Evolutionary conservation across 371 early-diverging fungal genomes (phyloP).

Genomic region (Mortierella sp.): DNA sequence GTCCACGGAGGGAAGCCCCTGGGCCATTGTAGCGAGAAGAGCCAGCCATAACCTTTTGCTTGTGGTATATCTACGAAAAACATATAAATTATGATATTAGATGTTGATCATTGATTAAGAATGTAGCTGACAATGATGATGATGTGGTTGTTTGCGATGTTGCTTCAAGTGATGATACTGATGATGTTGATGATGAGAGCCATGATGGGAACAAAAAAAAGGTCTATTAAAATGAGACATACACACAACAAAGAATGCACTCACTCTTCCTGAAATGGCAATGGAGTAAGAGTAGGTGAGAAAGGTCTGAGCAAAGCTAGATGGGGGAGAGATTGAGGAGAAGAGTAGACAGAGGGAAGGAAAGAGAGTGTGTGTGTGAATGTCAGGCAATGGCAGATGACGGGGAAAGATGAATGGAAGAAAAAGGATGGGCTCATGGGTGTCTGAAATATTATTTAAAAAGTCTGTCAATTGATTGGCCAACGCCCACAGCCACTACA

Average conservation of each 20-base stretch:
- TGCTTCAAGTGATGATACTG: too few species aligned
- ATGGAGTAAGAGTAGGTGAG: too few species aligned
- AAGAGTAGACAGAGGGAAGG: background rate
- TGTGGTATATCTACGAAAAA: background rate
- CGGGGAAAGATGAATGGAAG: background rate
- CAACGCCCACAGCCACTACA: background rate
- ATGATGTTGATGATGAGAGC: background rate
- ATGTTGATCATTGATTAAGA: background rate
- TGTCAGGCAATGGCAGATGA: background rate
- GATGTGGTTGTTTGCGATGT: too few species aligned
- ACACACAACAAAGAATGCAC: background rate
- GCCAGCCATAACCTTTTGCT: background rate
- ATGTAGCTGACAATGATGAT: background rate
- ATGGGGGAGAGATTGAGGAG: too few species aligned
- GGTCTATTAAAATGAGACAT: background rate
- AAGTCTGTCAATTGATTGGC: constrained; percentile 3
- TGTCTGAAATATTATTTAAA: background rate
- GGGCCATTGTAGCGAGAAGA: constrained; percentile 48
- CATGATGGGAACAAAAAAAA: too few species aligned
- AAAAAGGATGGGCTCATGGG: background rate
- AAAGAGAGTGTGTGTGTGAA: background rate
- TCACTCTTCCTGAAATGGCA: background rate
- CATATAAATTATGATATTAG: background rate
- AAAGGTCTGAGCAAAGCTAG: too few species aligned
- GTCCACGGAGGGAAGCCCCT: constrained; percentile 49